Base-by-base conservation (phyloP, 768 basidiomycete species). In the Hebeloma cylindrosporum region DNA sequence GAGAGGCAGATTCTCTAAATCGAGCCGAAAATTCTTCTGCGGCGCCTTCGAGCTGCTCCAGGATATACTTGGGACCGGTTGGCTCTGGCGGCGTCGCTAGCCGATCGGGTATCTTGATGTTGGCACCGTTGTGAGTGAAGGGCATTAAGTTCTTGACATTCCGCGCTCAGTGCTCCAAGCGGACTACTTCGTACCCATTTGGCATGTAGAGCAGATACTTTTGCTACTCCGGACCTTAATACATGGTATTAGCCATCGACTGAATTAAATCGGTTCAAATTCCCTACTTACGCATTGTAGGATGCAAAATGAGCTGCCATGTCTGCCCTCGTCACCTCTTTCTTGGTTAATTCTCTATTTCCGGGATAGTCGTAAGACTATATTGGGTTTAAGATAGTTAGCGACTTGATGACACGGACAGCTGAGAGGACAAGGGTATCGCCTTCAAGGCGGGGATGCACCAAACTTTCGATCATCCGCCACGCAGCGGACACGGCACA, bases 131-230 rank as follows among this genome's bases (percentile, higher is more conserved):
- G 80, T 2, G 83, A 86, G 52, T 86, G 82, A 7, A 86, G 62
- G 0, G 82, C 83, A 47, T 85, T 85, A 18, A 86, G 67, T 54
- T 86, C 83, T 53, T 85, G 83, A 51, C 83, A 86, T 63, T 86
- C 77, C 0, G 73, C 61, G 53, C 78, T 75, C 51, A 83, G 64
- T 0, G 82, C 82, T 21, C 83, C 83, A 36, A 72, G 60, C 0
- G 77, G 73, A 43, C 73, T 78, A 30, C 63, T 65, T 2, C 76
- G 71, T 37, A 75, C 73, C 83, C 83, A 85, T 59, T 78, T 77
- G 2, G 69, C 68, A 45, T 85, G 82, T 11, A 85, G 63, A 8
- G 75, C 68, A 1, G 78, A 68, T 1, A 83, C 74, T 38, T 70
- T 70, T 0, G 80, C 83, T 13, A 85, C 71, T 3, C 79, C 73